phyloP scores from a whole-genome alignment of 805 yeast species.

The Cyberlindnera bimundalis region DNA sequence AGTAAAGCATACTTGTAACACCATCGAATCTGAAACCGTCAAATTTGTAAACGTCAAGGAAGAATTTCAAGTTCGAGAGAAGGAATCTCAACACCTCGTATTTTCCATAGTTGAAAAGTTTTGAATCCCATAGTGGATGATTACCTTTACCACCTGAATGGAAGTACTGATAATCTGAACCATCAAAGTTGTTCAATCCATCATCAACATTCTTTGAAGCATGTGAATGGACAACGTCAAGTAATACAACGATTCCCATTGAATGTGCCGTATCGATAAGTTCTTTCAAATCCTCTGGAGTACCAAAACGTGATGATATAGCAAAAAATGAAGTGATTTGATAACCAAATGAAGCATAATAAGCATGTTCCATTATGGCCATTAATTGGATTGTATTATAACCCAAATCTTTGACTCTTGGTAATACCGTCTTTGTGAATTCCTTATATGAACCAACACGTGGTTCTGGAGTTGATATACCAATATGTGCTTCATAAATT shows the following conservation, averaged over 20 bases:
- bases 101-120: constrained; percentile 86
- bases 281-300: constrained; percentile 92
- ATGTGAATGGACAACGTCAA: constrained; percentile 95
- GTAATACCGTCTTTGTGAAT: constrained; percentile 75
- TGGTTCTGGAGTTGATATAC: constrained; percentile 90
- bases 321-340: constrained; percentile 94
- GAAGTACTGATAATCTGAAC: constrained; percentile 92
- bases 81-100: constrained; percentile 89
- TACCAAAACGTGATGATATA: constrained; percentile 82
- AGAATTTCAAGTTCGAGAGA: constrained; percentile 79
- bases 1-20: constrained; percentile 87
- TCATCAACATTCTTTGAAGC: constrained; percentile 93
- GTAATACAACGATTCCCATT: constrained; percentile 76
- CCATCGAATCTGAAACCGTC: constrained; percentile 98
- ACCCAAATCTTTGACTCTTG: constrained; percentile 80
- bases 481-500: constrained; percentile 94
- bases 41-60: constrained; percentile 75
- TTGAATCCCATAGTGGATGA: constrained; percentile 95
- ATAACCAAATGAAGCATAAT: constrained; percentile 97
- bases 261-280: constrained; percentile 90
- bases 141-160: constrained; percentile 88
- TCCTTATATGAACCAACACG: constrained; percentile 81
- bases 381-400: constrained; percentile 91
- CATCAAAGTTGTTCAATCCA: constrained; percentile 90
- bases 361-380: constrained; percentile 99